These are phyloP conservation scores for Aureobasidium sp. DNA, from an alignment of 2,329 filamentous ascomycete genomes.

Conservation along the genomic window DNA sequence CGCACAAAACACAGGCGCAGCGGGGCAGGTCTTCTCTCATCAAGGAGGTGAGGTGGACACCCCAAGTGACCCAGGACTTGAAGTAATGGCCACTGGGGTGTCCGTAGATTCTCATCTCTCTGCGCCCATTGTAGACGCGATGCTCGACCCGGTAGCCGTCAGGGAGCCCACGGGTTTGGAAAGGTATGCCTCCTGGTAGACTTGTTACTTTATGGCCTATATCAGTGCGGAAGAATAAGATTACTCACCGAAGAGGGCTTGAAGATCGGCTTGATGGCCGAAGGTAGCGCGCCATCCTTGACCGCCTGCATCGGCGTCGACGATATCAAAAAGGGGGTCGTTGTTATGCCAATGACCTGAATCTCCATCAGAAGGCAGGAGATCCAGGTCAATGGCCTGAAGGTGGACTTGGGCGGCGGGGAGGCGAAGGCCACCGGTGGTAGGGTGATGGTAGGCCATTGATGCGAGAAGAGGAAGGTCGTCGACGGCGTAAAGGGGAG, in stretches of 20 bases:
- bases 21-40: background rate
- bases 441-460: background rate
- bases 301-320: background rate
- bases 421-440: background rate
- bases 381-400: background rate
- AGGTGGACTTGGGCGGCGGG: too few relatives aligned
- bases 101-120: background rate
- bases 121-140: background rate
- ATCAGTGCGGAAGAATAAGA: background rate
- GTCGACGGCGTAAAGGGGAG: background rate
- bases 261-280: background rate
- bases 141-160: background rate
- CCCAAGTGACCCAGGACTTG: background rate
- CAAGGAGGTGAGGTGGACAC: background rate
- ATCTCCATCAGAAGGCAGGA: background rate
- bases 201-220: too few relatives aligned
- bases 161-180: background rate
- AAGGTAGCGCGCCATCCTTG: background rate
- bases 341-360: background rate
- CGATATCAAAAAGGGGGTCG: background rate
- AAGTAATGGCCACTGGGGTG: background rate
- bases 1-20: background rate
- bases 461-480: background rate
- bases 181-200: background rate
- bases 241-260: background rate